Conservation (phyloP, 2,329 filamentous ascomycete species). For the Plectosphaerella plurivora region DNA sequence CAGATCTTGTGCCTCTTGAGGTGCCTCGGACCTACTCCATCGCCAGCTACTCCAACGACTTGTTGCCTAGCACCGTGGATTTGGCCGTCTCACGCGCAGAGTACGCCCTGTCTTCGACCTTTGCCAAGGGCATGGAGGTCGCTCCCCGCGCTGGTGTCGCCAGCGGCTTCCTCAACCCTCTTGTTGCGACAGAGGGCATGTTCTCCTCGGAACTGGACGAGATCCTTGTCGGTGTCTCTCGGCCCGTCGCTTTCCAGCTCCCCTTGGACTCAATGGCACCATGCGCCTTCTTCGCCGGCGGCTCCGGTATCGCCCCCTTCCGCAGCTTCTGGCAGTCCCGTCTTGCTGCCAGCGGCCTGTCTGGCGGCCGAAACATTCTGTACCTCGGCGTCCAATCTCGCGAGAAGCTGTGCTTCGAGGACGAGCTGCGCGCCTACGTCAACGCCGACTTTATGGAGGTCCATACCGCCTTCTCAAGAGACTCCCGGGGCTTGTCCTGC, state of each 20-base stretch:
- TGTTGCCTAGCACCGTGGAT: conserved; percentile 46
- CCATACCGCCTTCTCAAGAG: conserved; percentile 48
- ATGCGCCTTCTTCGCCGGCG: conserved; percentile 49
- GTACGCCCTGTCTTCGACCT: conserved; percentile 40
- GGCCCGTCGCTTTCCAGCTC: conserved; percentile 46
- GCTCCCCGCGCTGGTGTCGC: conserved; percentile 39
- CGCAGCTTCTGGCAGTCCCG: conserved; percentile 49
- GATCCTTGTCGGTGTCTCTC: conserved; percentile 45
- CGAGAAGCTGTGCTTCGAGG: conserved; percentile 46
- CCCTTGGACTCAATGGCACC: conserved; percentile 44
- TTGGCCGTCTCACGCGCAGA: conserved; percentile 47
- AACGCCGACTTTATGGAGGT: conserved; percentile 45
- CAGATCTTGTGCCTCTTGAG: conserved; percentile 41
- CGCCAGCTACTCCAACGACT: conserved; percentile 42
- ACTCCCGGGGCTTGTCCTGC: conserved; percentile 40
- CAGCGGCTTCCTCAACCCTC: conserved; percentile 50
- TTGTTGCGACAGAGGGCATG: conserved; percentile 28
- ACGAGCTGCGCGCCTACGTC: conserved; percentile 40
- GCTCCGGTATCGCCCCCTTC: conserved; percentile 49
- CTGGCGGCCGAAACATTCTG: conserved; percentile 41
- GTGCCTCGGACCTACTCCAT: conserved; percentile 50
- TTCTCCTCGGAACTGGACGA: conserved; percentile 38
- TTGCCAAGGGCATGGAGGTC: conserved; percentile 23
- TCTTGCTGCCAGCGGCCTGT: conserved; percentile 18
- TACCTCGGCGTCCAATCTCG: conserved; percentile 49